phyloP scores from a whole-genome alignment of 2,329 filamentous ascomycete species.

The Tolypocladium pustulatum region DNA sequence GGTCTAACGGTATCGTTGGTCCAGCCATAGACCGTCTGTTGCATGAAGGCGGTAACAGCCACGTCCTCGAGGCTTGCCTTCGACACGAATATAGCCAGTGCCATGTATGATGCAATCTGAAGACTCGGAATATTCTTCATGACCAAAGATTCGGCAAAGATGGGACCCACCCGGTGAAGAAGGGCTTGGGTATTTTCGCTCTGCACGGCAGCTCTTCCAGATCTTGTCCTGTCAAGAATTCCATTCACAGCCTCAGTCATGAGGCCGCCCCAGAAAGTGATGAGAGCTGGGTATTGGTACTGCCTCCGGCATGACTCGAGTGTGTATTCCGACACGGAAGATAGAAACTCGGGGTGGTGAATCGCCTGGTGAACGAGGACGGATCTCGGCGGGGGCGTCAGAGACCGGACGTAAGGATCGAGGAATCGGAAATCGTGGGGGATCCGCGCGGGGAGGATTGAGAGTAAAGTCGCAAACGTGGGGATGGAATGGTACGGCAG shows the following conservation, averaged over 20 bases:
- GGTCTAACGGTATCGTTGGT: slow-evolving; percentile 60
- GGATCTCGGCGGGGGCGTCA: slow-evolving; percentile 66
- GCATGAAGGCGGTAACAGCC: slow-evolving; percentile 79
- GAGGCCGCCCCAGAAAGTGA: slow-evolving; percentile 87
- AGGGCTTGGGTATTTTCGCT: slow-evolving; percentile 73
- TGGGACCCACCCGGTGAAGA: slow-evolving; percentile 52
- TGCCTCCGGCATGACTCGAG: slow-evolving; percentile 60
- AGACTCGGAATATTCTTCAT: slow-evolving; percentile 68
- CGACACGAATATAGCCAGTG: slow-evolving; percentile 72
- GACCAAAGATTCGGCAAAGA: slow-evolving; percentile 68
- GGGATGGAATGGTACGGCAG: slow-evolving; percentile 84
- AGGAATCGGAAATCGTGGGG: slow-evolving; percentile 74
- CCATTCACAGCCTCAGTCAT: slow-evolving; percentile 76
- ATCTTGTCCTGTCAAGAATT: slow-evolving; percentile 67
- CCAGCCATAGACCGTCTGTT: slow-evolving; percentile 73
- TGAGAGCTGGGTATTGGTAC: slow-evolving; percentile 64
- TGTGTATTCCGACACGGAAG: slow-evolving; percentile 67
- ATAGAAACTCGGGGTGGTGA: slow-evolving; percentile 66
- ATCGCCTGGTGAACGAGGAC: slow-evolving; percentile 76
- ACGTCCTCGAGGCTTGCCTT: slow-evolving; percentile 72
- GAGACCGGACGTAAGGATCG: slow-evolving; percentile 70
- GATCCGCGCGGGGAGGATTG: slow-evolving; percentile 70
- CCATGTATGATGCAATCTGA: slow-evolving; percentile 84
- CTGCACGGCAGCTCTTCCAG: slow-evolving; percentile 66
- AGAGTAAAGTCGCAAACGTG: slow-evolving; percentile 75